These are phyloP conservation scores for Elsinoe arachidis DNA, from an alignment of 2,329 filamentous ascomycete genomes.

Conservation along the genomic window DNA sequence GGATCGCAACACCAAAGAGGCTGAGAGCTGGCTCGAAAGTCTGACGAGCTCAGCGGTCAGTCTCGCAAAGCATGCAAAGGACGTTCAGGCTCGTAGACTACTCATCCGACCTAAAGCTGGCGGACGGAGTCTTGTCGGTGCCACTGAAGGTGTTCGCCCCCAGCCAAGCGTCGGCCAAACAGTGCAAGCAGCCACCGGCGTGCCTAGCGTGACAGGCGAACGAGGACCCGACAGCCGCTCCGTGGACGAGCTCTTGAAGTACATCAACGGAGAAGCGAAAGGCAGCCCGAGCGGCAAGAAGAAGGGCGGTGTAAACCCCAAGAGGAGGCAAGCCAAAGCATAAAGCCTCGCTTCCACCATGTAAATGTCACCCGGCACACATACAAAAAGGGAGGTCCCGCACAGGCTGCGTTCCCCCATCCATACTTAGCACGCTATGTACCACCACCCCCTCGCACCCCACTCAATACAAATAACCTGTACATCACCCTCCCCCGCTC, in stretches of 20 bases:
- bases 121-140: constrained; percentile 28
- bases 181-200: neutral
- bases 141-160: constrained; percentile 49
- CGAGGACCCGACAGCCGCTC: constrained; percentile 50
- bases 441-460: neutral
- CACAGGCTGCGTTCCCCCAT: neutral
- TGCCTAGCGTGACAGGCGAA: constrained; percentile 12
- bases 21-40: constrained; percentile 92
- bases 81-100: constrained; percentile 57
- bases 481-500: neutral
- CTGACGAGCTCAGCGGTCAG: constrained; percentile 91
- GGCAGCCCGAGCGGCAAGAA: constrained; percentile 35
- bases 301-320: constrained; percentile 38
- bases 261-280: constrained; percentile 66
- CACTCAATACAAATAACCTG: neutral
- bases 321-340: constrained; percentile 23
- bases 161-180: constrained; percentile 55
- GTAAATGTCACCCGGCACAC: neutral
- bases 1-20: constrained; percentile 96
- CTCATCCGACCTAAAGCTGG: constrained; percentile 33
- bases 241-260: constrained; percentile 88
- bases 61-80: constrained; percentile 89
- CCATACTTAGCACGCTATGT: neutral
- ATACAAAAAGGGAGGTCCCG: neutral
- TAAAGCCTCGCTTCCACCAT: neutral